These are phyloP conservation scores for Blumeriella jaapii DNA, from an alignment of 2,329 filamentous ascomycete genomes.

Conservation along the genomic window DNA sequence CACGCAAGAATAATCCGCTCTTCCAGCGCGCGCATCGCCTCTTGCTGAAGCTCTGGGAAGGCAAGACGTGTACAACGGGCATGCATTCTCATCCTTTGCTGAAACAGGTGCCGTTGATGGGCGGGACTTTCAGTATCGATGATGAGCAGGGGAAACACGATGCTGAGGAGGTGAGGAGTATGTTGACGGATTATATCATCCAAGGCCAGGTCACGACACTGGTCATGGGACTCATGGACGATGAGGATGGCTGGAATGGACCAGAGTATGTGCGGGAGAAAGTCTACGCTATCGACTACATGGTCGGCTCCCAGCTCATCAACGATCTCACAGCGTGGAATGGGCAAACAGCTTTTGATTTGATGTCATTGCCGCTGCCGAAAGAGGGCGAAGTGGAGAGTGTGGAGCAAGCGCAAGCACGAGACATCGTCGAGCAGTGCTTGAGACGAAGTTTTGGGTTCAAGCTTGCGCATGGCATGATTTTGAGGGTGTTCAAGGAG, in stretches of 20 bases:
- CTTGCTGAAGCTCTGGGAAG: conserved; percentile 41
- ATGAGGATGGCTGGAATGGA: conserved; percentile 40
- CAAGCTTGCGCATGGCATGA: conserved; percentile 44
- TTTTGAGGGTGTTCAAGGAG: conserved; percentile 35
- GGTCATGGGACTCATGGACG: conserved; percentile 40
- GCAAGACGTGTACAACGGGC: conserved; percentile 37
- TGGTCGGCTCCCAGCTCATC: conserved; percentile 39
- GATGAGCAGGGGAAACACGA: conserved; percentile 27
- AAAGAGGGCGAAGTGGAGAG: conserved; percentile 31
- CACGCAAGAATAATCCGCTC: conserved; percentile 34
- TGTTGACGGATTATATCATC: conserved; percentile 45
- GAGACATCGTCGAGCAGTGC: conserved; percentile 39
- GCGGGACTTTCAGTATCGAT: conserved; percentile 18
- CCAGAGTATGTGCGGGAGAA: conserved; percentile 38
- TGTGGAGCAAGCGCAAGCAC: conserved; percentile 35
- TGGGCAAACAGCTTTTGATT: conserved; percentile 36
- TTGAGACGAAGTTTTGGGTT: conserved; percentile 40
- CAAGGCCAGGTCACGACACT: conserved; percentile 42
- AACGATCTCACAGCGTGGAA: conserved; percentile 41
- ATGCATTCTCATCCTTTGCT: conserved; percentile 39
- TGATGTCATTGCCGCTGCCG: conserved; percentile 36
- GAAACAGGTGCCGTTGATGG: conserved; percentile 32
- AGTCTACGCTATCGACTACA: conserved; percentile 39
- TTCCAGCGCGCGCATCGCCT: conserved; percentile 38
- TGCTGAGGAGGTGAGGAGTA: conserved; percentile 30